Percentiles rank a stretch among this genome's conserved stretches.
These are phyloP conservation scores for Dichotomocladium elegans DNA, from an alignment of 371 early-diverging fungal genomes.

Conservation along the genomic window DNA sequence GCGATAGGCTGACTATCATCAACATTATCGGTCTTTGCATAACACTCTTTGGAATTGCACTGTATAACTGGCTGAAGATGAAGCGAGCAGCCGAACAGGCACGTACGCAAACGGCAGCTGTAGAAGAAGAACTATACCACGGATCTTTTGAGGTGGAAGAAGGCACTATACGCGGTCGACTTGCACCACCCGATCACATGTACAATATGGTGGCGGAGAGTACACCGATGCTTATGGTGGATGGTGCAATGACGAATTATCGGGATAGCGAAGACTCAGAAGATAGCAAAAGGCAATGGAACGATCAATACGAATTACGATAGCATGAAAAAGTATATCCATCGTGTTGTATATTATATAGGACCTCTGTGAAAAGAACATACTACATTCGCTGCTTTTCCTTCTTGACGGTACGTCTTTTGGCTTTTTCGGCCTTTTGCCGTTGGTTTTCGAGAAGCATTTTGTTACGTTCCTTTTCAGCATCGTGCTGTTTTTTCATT, in stretches of 20 bases:
- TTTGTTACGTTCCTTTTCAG: slow-evolving; percentile 53
- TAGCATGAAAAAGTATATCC: too few species aligned
- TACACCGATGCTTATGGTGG: slow-evolving; percentile 41
- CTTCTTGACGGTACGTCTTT: slow-evolving; percentile 45
- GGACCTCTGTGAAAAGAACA: too few species aligned
- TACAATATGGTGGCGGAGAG: slow-evolving; percentile 48
- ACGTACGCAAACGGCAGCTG: slow-evolving; percentile 3
- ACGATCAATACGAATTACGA: too few species aligned
- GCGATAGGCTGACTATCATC: slow-evolving; percentile 64
- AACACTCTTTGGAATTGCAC: slow-evolving; percentile 68
- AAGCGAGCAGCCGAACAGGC: slow-evolving; percentile 15
- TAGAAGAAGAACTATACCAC: slow-evolving; percentile 11
- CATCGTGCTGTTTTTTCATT: slow-evolving; percentile 51
- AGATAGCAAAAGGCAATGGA: too few species aligned
- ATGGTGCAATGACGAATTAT: slow-evolving; percentile 28
- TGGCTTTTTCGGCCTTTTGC: slow-evolving; percentile 42
- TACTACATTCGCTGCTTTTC: slow-evolving; percentile 55
- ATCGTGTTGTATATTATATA: too few species aligned
- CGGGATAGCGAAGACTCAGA: slow-evolving; percentile 28
- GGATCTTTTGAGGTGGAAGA: not conserved
- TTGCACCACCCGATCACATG: slow-evolving; percentile 11
- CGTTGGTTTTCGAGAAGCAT: slow-evolving; percentile 51
- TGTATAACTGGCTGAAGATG: slow-evolving; percentile 58
- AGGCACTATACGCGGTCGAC: slow-evolving; percentile 1
- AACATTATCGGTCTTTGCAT: slow-evolving; percentile 71